Conservation (phyloP, 352 stramenopile species). For the Phytophthora palmivora region DNA sequence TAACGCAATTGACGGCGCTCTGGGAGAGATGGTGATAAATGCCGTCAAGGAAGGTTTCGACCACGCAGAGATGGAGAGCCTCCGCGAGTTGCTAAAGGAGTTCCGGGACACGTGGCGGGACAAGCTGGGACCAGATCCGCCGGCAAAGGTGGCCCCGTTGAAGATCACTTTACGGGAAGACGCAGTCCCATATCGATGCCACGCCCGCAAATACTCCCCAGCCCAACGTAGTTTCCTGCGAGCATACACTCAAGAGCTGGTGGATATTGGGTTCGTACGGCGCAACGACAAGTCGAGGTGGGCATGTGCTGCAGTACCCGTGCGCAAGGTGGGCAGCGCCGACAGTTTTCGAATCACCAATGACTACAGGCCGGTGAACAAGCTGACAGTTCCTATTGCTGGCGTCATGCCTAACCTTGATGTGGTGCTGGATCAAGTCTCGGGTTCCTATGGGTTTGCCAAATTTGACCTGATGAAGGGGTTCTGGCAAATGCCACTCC, state of each 20-base stretch:
- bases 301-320: slow-evolving; percentile 29
- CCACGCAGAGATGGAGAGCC: background rate
- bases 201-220: slow-evolving; percentile 19
- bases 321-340: slow-evolving; percentile 15
- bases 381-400: slow-evolving; percentile 16
- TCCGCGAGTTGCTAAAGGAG: background rate
- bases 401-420: slow-evolving; percentile 30
- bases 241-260: slow-evolving; percentile 19
- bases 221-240: slow-evolving; percentile 25
- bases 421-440: background rate
- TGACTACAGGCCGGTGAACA: slow-evolving; percentile 35
- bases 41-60: slow-evolving; percentile 7
- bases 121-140: slow-evolving; percentile 21
- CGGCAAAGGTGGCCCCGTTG: slow-evolving; percentile 24
- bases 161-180: slow-evolving; percentile 19
- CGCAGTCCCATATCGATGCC: slow-evolving; percentile 22
- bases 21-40: slow-evolving; percentile 1
- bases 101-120: slow-evolving; percentile 18
- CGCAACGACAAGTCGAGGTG: slow-evolving; percentile 21
- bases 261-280: slow-evolving; percentile 20
- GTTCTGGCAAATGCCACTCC: slow-evolving; percentile 36
- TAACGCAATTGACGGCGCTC: background rate
- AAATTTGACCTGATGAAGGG: slow-evolving; percentile 34
- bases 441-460: slow-evolving; percentile 1
- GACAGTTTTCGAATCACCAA: slow-evolving; percentile 31